These are phyloP conservation scores for Metschnikowia peoriensis DNA, from an alignment of 805 yeast genomes.

Conservation along the genomic window DNA sequence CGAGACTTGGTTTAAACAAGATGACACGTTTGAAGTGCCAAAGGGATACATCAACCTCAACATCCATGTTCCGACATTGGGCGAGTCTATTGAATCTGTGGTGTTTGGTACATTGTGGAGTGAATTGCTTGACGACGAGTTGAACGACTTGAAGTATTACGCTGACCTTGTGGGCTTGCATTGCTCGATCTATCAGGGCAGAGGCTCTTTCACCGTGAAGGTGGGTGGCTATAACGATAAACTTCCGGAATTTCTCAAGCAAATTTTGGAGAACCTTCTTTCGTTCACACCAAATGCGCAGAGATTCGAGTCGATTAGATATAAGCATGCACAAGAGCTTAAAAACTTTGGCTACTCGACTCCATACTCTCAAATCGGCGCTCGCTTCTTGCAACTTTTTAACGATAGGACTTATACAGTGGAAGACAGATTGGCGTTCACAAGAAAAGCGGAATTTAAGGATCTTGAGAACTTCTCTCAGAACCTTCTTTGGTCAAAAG, in stretches of 20 bases:
- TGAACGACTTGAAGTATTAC: constrained; percentile 75
- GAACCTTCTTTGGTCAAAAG: constrained; percentile 45
- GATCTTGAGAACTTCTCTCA: constrained; percentile 52
- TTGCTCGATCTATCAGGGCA: constrained; percentile 54
- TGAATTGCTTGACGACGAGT: constrained; percentile 70
- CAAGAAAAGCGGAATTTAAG: constrained; percentile 43
- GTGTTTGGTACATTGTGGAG: constrained; percentile 61
- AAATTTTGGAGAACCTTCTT: constrained; percentile 54
- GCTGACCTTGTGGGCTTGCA: constrained; percentile 80
- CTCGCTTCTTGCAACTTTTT: constrained; percentile 58
- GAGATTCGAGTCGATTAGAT: constrained; percentile 67
- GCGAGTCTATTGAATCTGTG: constrained; percentile 55
- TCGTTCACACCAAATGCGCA: constrained; percentile 49
- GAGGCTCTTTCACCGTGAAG: constrained; percentile 65
- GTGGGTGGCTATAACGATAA: constrained; percentile 85
- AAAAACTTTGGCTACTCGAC: constrained; percentile 68
- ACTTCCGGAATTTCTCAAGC: constrained; percentile 57
- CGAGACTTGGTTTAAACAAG: constrained; percentile 85
- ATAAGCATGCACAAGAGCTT: constrained; percentile 57
- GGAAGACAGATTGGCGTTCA: constrained; percentile 55
- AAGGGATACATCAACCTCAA: constrained; percentile 69
- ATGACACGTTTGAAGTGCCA: constrained; percentile 86
- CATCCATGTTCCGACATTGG: constrained; percentile 63
- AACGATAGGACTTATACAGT: constrained; percentile 69
- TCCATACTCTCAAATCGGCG: constrained; percentile 77